These are phyloP conservation scores for Capronia epimyces DNA, from an alignment of 2,329 filamentous ascomycete species.

Conservation along the genomic window DNA sequence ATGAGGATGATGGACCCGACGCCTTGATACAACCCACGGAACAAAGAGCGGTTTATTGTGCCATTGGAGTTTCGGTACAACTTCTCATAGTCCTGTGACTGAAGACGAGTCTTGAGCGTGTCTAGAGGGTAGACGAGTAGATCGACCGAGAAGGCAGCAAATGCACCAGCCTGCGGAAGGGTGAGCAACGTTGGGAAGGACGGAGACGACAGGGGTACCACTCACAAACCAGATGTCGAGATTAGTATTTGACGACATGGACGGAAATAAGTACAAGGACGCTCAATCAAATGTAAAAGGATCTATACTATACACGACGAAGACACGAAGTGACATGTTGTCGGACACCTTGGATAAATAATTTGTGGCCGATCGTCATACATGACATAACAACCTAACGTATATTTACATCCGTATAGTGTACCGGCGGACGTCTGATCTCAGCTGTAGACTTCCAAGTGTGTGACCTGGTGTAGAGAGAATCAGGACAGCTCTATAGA, in stretches of 20 bases:
- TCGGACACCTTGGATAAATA: no score
- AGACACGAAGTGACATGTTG: no score
- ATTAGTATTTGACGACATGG: slow-evolving; percentile 48
- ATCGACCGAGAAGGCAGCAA: slow-evolving; percentile 81
- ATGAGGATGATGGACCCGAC: slow-evolving; percentile 78
- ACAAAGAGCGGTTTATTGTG: slow-evolving; percentile 48
- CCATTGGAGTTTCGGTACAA: slow-evolving; percentile 49
- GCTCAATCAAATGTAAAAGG: slow-evolving; percentile 4
- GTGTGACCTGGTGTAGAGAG: no score
- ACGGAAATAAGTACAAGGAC: background rate
- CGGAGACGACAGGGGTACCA: slow-evolving; percentile 15
- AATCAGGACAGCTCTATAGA: no score
- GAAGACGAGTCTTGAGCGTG: slow-evolving; percentile 80
- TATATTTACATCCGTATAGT: no score
- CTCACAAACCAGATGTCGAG: slow-evolving; percentile 55
- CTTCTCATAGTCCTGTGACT: slow-evolving; percentile 68
- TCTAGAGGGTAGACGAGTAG: slow-evolving; percentile 81
- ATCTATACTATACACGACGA: background rate
- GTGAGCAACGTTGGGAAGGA: background rate
- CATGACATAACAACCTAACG: no score
- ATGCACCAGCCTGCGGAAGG: slow-evolving; percentile 64
- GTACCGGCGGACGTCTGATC: no score
- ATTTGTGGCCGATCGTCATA: no score
- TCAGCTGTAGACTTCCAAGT: no score
- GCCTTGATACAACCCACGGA: slow-evolving; percentile 78